Evolutionary conservation across 108 stramenopile species (phyloP).

Genomic region (Asterionellopsis glacialis): DNA sequence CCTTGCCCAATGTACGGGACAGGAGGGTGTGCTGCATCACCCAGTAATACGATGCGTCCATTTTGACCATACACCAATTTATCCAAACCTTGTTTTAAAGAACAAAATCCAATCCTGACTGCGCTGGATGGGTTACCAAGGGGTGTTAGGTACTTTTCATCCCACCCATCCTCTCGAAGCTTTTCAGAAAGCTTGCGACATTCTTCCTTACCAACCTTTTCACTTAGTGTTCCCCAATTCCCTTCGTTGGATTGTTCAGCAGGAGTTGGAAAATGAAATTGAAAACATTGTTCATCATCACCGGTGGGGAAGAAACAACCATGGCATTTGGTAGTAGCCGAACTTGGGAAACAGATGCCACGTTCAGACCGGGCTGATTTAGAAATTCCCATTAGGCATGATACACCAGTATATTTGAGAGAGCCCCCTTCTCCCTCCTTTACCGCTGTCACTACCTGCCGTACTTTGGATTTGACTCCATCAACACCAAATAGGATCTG

Average conservation of each 20-base stretch:
- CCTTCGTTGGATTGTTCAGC: slow-evolving; percentile 25
- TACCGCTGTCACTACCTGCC: slow-evolving; percentile 32
- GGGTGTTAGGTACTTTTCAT: slow-evolving; percentile 46
- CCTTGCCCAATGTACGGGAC: slow-evolving; percentile 73
- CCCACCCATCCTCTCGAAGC: slow-evolving; percentile 54
- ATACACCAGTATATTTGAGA: no score
- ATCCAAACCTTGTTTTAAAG: slow-evolving; percentile 16
- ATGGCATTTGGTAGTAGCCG: slow-evolving; percentile 56
- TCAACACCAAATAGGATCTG: slow-evolving; percentile 51
- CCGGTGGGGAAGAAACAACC: slow-evolving; percentile 55
- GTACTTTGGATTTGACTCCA: slow-evolving; percentile 57
- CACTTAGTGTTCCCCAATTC: slow-evolving; percentile 51
- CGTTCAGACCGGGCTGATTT: slow-evolving; percentile 19
- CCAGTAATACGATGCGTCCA: slow-evolving; percentile 34
- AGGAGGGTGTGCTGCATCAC: slow-evolving; percentile 67
- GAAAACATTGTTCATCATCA: slow-evolving; percentile 50
- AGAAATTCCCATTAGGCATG: slow-evolving; percentile 62
- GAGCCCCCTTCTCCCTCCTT: background rate
- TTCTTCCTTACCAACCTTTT: slow-evolving; percentile 36
- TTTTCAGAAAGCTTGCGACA: slow-evolving; percentile 36
- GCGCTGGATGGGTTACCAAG: slow-evolving; percentile 20
- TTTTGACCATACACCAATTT: slow-evolving; percentile 16
- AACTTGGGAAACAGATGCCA: slow-evolving; percentile 50
- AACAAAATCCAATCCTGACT: slow-evolving; percentile 47
- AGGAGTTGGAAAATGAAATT: slow-evolving; percentile 55